Base-by-base conservation (phyloP, 2,329 filamentous ascomycete genomes). In the Fusarium vanettenii region DNA sequence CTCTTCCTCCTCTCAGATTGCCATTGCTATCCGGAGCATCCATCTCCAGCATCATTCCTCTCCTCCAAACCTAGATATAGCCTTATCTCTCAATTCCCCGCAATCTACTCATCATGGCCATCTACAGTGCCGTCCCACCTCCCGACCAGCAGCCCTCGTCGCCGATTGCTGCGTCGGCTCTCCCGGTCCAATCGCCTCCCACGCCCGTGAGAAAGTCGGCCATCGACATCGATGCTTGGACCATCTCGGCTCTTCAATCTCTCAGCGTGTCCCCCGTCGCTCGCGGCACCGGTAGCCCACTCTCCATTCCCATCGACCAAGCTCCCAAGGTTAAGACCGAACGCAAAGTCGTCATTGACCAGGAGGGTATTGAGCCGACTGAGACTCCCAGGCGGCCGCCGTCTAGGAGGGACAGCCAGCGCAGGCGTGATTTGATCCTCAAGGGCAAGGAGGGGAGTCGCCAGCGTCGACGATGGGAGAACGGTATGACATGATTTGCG, bases 371-470 rank as follows among this genome's bases (percentile, higher is more conserved):
- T 14, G 67, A 60, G n/a, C 79, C 82, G 56, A 79, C 79, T 13
- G 82, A 52, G 16, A 57, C 83, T 66, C 86, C 82, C 71, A 85
- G 81, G 71, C 86, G 85, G 65, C 88, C 84, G 64, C 86, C 80
- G 1, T 87, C 87, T 20, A 82, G 84, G 35, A 82, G 87, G 81
- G 93, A 91, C 72, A 90, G 88, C 76, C 82, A 87, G 82, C 84
- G 85, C 65, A 85, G 89, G 61, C 91, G 95, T 20, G 95, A 98
- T 75, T 90, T 92, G 3, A 81, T 97, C 62, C 87, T 97, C 35
- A 97, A 95, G 85, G 96, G 96, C 66, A 97, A 97, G 77, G 95
- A 98, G 83, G 96, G 96, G 37, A 96, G 91, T 78, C 90, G 96
- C 39, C 92, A 96, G 79, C 89, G 96, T 60, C 92, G 96, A 78